phyloP scores from a whole-genome alignment of 176 grass and related monocot genomes.

The Rhipidocladum racemiflorum region DNA sequence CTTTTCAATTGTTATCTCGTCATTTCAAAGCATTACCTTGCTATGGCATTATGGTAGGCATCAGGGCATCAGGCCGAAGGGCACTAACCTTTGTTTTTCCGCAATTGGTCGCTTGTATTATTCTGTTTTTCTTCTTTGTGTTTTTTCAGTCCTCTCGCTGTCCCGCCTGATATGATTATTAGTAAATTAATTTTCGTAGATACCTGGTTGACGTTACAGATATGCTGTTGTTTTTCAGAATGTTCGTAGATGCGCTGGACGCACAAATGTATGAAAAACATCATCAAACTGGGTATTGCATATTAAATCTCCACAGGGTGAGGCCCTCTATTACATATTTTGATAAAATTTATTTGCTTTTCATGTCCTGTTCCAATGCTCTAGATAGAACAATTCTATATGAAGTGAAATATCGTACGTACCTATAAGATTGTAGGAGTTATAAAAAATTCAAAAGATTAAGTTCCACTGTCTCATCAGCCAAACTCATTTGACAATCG shows the following conservation, averaged over 20 bases:
- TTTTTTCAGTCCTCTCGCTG: not conserved
- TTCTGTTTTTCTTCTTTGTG: not conserved
- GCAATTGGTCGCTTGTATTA: not conserved
- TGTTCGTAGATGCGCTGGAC: conserved; percentile 91
- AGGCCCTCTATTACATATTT: conserved; percentile 11
- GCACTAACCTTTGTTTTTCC: not conserved
- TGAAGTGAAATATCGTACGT: not conserved
- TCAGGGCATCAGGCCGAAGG: not conserved
- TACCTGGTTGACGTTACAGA: conserved; percentile 22
- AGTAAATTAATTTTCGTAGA: not conserved
- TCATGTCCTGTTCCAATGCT: not conserved
- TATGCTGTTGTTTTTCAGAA: conserved; percentile 57
- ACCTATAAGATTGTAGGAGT: not conserved
- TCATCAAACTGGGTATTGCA: conserved; percentile 64
- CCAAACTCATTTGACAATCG: not conserved
- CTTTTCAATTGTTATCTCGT: not conserved
- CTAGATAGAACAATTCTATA: not conserved
- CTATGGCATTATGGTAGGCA: not conserved
- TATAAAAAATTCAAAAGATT: not conserved
- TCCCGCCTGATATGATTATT: not conserved
- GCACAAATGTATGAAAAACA: conserved; percentile 80
- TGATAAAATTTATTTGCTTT: conserved; percentile 19
- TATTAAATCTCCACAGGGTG: conserved; percentile 75
- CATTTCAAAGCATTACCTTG: not conserved
- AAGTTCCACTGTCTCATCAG: not conserved